Percentiles rank a stretch among this genome's conserved stretches.
Conservation (phyloP, 192 early-diverging fungal genomes). For the Coemansia aciculifera region DNA sequence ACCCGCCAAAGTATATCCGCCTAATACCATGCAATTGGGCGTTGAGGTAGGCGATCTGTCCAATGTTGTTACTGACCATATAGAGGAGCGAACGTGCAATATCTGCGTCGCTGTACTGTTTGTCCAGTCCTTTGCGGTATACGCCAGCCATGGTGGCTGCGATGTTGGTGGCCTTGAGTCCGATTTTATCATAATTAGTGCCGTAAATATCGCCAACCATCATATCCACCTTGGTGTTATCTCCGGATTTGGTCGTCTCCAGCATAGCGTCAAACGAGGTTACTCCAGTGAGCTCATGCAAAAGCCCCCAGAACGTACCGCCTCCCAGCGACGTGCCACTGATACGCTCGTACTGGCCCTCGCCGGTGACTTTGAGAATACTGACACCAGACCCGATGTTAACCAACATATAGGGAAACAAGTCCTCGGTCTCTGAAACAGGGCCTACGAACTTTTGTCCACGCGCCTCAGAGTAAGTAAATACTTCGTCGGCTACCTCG, state of each 20-base stretch:
- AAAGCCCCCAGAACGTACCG: constrained; percentile 93
- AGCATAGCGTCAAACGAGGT: constrained; percentile 87
- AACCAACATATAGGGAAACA: constrained; percentile 94
- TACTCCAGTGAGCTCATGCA: constrained; percentile 85
- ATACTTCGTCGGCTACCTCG: constrained; percentile 91
- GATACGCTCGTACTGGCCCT: constrained; percentile 84
- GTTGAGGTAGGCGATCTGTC: constrained; percentile 97
- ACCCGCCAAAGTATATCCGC: constrained; percentile 96
- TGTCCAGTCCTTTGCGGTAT: constrained; percentile 78
- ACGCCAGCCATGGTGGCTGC: constrained; percentile 96
- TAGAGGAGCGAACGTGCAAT: constrained; percentile 88
- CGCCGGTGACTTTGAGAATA: constrained; percentile 91
- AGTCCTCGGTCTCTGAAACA: constrained; percentile 37
- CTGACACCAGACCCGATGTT: constrained; percentile 98
- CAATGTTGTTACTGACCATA: constrained; percentile 98
- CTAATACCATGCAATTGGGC: constrained; percentile 87
- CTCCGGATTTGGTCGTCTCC: constrained; percentile 83
- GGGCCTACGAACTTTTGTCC: constrained; percentile 65
- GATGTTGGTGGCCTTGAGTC: constrained; percentile 90
- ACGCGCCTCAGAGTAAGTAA: constrained; percentile 82
- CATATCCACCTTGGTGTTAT: constrained; percentile 89
- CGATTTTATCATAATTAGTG: constrained; percentile 85
- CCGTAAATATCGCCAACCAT: constrained; percentile 96
- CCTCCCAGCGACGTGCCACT: constrained; percentile 89
- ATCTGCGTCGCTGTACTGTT: constrained; percentile 72